A percentile compares a stretch with the other conserved stretches of the same genome.
Evolutionary conservation across 345 rosid species (phyloP).

Genomic region (Citrus inodora): DNA sequence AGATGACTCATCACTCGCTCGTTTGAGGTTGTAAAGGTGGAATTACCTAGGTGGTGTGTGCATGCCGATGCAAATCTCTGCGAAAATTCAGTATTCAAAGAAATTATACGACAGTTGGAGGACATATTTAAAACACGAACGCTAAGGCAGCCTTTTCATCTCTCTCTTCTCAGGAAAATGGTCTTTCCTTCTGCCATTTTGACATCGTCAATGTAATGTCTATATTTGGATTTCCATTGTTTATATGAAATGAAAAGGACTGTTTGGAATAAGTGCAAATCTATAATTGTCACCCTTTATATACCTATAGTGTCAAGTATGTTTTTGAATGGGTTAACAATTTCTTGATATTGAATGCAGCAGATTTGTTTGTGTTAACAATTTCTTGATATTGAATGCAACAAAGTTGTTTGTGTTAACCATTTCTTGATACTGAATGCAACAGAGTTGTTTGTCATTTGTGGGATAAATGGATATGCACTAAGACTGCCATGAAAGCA

Average conservation of each 20-base stretch:
- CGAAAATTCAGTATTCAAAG: neutral
- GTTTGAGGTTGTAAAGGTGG: neutral
- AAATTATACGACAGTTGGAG: neutral
- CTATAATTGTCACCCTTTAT: neutral
- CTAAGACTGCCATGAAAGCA: neutral
- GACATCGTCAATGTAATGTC: neutral
- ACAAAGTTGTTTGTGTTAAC: no score
- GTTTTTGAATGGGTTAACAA: neutral
- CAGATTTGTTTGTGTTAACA: no score
- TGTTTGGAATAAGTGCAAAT: neutral
- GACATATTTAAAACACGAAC: neutral
- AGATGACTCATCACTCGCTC: constrained; percentile 3
- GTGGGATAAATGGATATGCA: neutral
- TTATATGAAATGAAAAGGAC: neutral
- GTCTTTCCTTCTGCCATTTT: neutral
- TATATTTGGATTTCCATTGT: neutral
- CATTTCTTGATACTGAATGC: neutral
- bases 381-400: no score
- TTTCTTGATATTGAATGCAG: no score
- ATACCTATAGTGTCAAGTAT: neutral
- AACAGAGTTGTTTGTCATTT: neutral
- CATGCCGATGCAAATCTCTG: neutral
- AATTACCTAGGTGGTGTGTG: neutral
- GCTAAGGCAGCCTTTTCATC: neutral
- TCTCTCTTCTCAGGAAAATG: neutral